Percentiles rank a stretch among this genome's conserved stretches.
Evolutionary conservation across 345 rosid species (phyloP).

Genomic region (Bruguiera sexangula): DNA sequence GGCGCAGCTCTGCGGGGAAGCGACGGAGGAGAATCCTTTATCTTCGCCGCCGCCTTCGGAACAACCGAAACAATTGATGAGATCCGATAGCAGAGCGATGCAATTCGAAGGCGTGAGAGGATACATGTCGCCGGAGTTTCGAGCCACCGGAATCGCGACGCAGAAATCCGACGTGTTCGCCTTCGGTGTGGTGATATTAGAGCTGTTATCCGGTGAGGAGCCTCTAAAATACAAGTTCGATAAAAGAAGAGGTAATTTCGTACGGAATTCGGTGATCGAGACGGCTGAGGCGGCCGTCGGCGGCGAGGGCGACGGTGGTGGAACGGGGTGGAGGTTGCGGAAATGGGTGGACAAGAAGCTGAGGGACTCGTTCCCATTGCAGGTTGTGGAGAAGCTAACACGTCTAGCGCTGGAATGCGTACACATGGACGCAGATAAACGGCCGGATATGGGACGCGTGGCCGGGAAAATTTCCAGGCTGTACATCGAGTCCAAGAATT

Average conservation of each 20-base stretch:
- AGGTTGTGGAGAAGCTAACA: constrained; percentile 53
- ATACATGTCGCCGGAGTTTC: constrained; percentile 87
- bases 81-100: constrained; percentile 25
- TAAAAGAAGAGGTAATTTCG: constrained; percentile 41
- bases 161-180: constrained; percentile 79
- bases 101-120: constrained; percentile 75
- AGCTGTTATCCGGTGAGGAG: constrained; percentile 75
- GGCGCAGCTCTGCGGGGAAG: constrained; percentile 78
- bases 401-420: constrained; percentile 70
- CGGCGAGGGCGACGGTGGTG: constrained; percentile 17
- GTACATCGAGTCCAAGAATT: constrained; percentile 54
- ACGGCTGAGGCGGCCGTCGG: constrained; percentile 46
- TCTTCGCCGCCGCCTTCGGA: no score
- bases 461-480: constrained; percentile 66
- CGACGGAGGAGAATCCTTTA: constrained; percentile 22
- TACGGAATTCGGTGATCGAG: constrained; percentile 56
- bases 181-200: constrained; percentile 74
- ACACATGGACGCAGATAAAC: constrained; percentile 49
- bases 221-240: constrained; percentile 58
- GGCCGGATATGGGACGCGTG: constrained; percentile 88
- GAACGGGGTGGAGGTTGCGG: constrained; percentile 45
- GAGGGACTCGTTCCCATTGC: constrained; percentile 73
- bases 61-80: constrained; percentile 21
- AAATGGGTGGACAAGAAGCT: constrained; percentile 72
- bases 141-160: constrained; percentile 45